Evolutionary conservation across 345 rosid genomes (phyloP).

Genomic region (Eucalyptus marginata): DNA sequence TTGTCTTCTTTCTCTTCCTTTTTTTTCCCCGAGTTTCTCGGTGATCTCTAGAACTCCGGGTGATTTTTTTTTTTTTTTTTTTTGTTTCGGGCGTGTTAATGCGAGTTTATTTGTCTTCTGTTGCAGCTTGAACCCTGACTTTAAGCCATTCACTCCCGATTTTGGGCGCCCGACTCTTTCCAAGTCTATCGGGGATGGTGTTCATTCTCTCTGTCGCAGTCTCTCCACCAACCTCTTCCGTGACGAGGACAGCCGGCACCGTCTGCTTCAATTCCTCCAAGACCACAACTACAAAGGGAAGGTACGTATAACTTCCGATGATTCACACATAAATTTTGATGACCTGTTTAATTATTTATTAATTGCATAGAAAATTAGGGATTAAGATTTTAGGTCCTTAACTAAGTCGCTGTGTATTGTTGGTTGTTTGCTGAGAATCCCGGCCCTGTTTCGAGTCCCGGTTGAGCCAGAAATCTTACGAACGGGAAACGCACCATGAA

Average conservation of each 20-base stretch:
- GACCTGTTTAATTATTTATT: too few relatives aligned
- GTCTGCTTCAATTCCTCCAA: too few relatives aligned
- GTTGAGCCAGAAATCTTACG: too few relatives aligned
- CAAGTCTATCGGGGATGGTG: slow-evolving; percentile 79
- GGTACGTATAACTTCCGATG: slow-evolving; percentile 7
- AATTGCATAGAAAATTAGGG: too few relatives aligned
- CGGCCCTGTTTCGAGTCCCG: too few relatives aligned
- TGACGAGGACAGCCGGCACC: slow-evolving; percentile 31
- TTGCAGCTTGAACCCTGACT: slow-evolving; percentile 55
- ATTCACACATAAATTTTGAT: neutral
- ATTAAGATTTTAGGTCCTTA: too few relatives aligned
- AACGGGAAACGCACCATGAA: too few relatives aligned
- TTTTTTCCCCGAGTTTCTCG: too few relatives aligned
- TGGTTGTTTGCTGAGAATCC: too few relatives aligned
- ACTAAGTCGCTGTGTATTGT: too few relatives aligned
- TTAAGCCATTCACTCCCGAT: slow-evolving; percentile 62
- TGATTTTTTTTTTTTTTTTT: neutral
- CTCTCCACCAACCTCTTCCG: slow-evolving; percentile 79
- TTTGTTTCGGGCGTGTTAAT: neutral
- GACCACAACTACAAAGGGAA: slow-evolving; percentile 57
- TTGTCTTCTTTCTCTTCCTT: neutral
- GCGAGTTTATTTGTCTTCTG: neutral
- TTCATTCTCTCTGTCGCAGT: slow-evolving; percentile 72
- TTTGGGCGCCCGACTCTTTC: slow-evolving; percentile 73
- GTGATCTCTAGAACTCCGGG: neutral